Evolutionary conservation across 2,329 filamentous ascomycete species (phyloP), one percentile per base, ranked within the genome.

Genomic region (Hypoxylon sp.): DNA sequence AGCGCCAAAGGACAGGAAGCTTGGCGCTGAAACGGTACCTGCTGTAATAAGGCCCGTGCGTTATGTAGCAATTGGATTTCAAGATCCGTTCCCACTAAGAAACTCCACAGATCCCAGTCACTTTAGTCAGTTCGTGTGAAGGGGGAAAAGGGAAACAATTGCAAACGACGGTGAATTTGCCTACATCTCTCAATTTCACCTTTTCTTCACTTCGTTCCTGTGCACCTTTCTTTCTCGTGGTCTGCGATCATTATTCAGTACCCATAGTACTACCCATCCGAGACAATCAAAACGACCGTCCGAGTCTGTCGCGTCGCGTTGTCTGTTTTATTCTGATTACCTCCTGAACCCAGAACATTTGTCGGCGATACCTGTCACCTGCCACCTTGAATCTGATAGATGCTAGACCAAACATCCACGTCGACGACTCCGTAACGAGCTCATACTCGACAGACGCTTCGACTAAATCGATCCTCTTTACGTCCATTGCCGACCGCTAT

Each of bases 71-170:
- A 63, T 65, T 69, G 61, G 57, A 65, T 69, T 67, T 65, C 60
- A 27, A 67, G 56, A 67, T 67, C 53, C 61, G 62, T 59, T 63
- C 41, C 46, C 45, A 53, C 12, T 11, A 11, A 43, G 27, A 43
- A 67, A 62, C 59, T 63, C 61, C 64, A 64, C 63, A 67, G 29
- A 41, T 64, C 67, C 67, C 55, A 58, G 67, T 69, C 67, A 61
- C 47, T 37, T 68, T 65, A 62, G 59, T 65, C 57, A 53, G 57
- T 63, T 66, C 63, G 51, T 67, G 56, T 55, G 67, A 70, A 68
- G 67, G 67, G 67, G 67, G 64, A 59, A 68, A 69, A 62, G 64
- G 64, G 57, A 67, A 64, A 67, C 60, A 63, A 64, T 51, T 67
- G 58, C 67, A 65, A 69, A 69, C 64, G 58, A 70, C 66, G 63